Evolutionary conservation across 2,329 filamentous ascomycete species (phyloP), one percentile per base, ranked within the genome.

Genomic region (Purpureocillium takamizusanense): DNA sequence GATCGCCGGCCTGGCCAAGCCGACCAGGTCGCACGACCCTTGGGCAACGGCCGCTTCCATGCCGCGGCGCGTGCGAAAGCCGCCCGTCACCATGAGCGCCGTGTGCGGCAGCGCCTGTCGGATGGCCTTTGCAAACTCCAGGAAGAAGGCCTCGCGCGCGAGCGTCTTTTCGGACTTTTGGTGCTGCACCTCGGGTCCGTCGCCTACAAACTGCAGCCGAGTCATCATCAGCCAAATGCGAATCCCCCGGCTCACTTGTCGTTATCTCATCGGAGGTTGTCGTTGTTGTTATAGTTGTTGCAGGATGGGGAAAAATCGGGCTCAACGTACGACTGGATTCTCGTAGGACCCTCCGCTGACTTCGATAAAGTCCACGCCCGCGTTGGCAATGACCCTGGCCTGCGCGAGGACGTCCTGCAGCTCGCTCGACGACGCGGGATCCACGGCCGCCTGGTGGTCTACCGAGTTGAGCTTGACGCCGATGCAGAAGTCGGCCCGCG

Each of bases 141-240:
- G 61, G 59, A 85, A 85, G 62, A 81, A 84, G 0, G 78, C 76
- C 47, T 85, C 80, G 7, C 80, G 69, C 0, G 67, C 66, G 12
- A 60, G 57, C 1, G 76, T 78, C 16, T 35, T 38, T 4, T 33
- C 37, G 12, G 42, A 44, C 34, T 42, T 34, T 17, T 0, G 23
- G 38, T 27, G 12, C 14, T n/a, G n/a, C 21, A 25, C 21, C 21
- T 25, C 6, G 6, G 21, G 21, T 10, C 21, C 21, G 21, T 25
- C 21, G 5, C 21, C 21, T 5, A 25, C 21, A 10, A 25, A 25
- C 21, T 25, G 21, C 10, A 10, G 6, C 21, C 21, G 6, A 10
- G 21, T 25, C 21, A 10, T 25, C 21, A 25, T 5, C 21, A n/a
- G n/a, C n/a, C n/a, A n/a, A n/a, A n/a, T n/a, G n/a, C n/a, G n/a